phyloP scores from a whole-genome alignment of 2,329 filamentous ascomycete genomes.

The Botrytis porri region DNA sequence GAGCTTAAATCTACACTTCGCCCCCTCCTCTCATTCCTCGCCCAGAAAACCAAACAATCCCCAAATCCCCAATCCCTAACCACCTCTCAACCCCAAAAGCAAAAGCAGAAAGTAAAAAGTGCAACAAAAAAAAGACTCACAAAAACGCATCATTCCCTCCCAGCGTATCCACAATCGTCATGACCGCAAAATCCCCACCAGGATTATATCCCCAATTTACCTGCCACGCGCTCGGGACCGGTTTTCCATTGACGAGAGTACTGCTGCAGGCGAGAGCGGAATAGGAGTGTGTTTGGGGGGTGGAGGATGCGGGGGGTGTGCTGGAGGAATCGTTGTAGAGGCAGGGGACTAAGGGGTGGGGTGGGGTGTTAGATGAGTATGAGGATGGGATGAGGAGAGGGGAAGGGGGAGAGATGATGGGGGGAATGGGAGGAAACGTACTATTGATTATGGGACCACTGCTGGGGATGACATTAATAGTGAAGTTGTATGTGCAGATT shows the following conservation, averaged over 20 bases:
- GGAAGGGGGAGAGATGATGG: no score
- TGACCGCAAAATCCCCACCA: conserved; percentile 21
- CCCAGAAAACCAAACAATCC: no score
- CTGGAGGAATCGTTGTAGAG: not conserved
- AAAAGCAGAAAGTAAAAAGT: not conserved
- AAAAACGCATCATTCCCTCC: conserved; percentile 22
- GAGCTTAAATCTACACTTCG: not conserved
- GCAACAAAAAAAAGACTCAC: not conserved
- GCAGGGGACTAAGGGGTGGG: not conserved
- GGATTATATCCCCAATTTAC: conserved; percentile 25
- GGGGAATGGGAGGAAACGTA: no score
- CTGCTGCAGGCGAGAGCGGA: not conserved
- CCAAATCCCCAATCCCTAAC: no score
- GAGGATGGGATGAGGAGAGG: no score
- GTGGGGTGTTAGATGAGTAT: not conserved
- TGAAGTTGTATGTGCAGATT: conserved; percentile 13
- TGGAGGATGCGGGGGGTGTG: not conserved
- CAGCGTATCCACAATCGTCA: conserved; percentile 20
- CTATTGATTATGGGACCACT: not conserved
- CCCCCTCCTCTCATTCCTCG: no score
- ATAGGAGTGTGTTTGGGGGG: not conserved
- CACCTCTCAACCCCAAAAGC: no score
- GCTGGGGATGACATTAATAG: not conserved
- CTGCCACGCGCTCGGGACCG: conserved; percentile 1
- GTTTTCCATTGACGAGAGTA: not conserved